A percentile compares a stretch with the other conserved stretches of the same genome.
Evolutionary conservation across 2,329 filamentous ascomycete species (phyloP).

Genomic region (Hypoxylon sp.): DNA sequence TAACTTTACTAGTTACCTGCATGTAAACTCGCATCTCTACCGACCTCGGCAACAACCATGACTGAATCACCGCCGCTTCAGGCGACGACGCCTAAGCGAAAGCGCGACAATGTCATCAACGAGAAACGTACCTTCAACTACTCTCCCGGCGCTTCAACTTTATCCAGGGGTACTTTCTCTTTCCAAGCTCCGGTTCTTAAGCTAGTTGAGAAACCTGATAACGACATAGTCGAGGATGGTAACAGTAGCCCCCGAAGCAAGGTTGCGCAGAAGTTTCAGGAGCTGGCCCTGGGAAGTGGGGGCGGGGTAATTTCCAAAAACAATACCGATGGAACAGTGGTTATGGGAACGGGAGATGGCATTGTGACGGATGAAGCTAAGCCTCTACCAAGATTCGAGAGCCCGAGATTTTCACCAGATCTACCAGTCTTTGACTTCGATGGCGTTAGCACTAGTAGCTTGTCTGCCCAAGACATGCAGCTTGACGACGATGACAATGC

Average conservation of each 20-base stretch:
- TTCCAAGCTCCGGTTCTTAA: slow-evolving; percentile 51
- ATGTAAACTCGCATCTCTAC: no score
- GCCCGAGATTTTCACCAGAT: slow-evolving; percentile 34
- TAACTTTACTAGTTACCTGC: no score
- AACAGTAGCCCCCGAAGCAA: slow-evolving; percentile 61
- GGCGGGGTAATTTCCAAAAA: slow-evolving; percentile 51
- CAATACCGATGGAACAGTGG: slow-evolving; percentile 29
- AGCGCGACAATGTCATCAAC: slow-evolving; percentile 49
- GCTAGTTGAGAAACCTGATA: slow-evolving; percentile 34
- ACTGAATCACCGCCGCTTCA: slow-evolving; percentile 38
- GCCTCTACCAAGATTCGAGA: slow-evolving; percentile 5
- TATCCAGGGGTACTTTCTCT: slow-evolving; percentile 51
- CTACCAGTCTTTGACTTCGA: slow-evolving; percentile 44
- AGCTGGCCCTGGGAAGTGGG: slow-evolving; percentile 58
- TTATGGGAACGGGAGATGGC: slow-evolving; percentile 23
- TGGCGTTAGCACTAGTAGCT: slow-evolving; percentile 31
- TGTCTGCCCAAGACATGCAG: slow-evolving; percentile 39
- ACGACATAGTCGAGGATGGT: slow-evolving; percentile 52
- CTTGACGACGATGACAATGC: slow-evolving; percentile 44
- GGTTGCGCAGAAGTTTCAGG: slow-evolving; percentile 62
- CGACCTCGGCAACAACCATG: no score
- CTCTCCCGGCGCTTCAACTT: slow-evolving; percentile 37
- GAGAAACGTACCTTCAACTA: slow-evolving; percentile 43
- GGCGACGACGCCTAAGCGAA: slow-evolving; percentile 58
- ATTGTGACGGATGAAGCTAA: slow-evolving; percentile 34